Evolutionary conservation across 2,329 filamentous ascomycete genomes (phyloP).

Genomic region (Albophoma yamanashiensis): DNA sequence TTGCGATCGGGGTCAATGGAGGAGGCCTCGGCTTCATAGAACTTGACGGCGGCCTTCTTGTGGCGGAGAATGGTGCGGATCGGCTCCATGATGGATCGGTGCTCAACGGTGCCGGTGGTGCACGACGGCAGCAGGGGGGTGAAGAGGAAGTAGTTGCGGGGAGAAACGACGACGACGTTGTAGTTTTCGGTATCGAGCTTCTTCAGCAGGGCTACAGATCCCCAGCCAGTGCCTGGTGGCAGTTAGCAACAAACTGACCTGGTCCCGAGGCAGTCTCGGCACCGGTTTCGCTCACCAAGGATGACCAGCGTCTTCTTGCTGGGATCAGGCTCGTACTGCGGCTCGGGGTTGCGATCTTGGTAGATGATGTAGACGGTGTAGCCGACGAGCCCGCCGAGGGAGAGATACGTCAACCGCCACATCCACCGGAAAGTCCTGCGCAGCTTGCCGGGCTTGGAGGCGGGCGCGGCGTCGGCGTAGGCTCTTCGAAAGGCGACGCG

Average conservation of each 20-base stretch:
- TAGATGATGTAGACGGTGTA: slow-evolving; percentile 77
- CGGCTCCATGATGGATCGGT: slow-evolving; percentile 99
- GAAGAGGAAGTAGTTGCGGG: slow-evolving; percentile 99
- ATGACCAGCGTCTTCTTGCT: slow-evolving; percentile 95
- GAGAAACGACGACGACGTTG: slow-evolving; percentile 95
- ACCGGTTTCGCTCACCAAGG: slow-evolving; percentile 52
- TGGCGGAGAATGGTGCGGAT: slow-evolving; percentile 91
- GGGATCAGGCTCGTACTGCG: slow-evolving; percentile 71
- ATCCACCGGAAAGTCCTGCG: slow-evolving; percentile 61
- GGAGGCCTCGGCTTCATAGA: slow-evolving; percentile 95
- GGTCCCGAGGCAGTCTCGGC: not conserved
- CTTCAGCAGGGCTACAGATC: slow-evolving; percentile 88
- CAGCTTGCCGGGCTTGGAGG: slow-evolving; percentile 49
- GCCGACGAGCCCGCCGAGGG: slow-evolving; percentile 55
- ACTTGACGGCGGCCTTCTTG: slow-evolving; percentile 89
- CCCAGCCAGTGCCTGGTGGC: slow-evolving; percentile 81
- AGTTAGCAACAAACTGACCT: slow-evolving; percentile 1
- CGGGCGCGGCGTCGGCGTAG: slow-evolving; percentile 40
- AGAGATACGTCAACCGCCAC: slow-evolving; percentile 76
- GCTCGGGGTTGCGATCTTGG: slow-evolving; percentile 66
- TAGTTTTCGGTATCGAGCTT: slow-evolving; percentile 99
- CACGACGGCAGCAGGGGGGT: slow-evolving; percentile 94
- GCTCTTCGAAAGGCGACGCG: slow-evolving; percentile 31
- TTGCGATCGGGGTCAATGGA: slow-evolving; percentile 91
- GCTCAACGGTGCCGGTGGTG: slow-evolving; percentile 94